Base-by-base conservation (phyloP, 768 basidiomycete species). In the Suillus sp. region DNA sequence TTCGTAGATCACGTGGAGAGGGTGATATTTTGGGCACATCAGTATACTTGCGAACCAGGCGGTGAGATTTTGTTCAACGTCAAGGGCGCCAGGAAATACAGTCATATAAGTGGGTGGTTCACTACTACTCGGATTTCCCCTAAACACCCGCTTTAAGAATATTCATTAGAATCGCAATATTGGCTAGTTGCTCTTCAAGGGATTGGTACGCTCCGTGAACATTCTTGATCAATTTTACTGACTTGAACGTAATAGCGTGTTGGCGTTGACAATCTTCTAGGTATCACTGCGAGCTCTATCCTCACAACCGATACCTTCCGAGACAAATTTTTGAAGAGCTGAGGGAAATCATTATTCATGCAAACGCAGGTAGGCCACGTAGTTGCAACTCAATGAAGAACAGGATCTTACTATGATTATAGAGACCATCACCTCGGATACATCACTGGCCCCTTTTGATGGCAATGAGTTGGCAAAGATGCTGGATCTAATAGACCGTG, bases 101-200 rank as follows among this genome's bases (percentile, higher is more conserved):
- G 59, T 11, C 63, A 66, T 38, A 64, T 66, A 27, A 64, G 65
- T 66, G 30, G 16, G 65, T 62, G 37, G 27, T 37, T 61, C 10
- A 37, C 14, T 13, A 25, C n/a, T 22, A 25, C 18, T n/a, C 13
- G 16, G 22, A 34, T 30, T 40, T 11, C 14, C 62, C 2, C 25
- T 65, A n/a, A 22, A 35, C 42, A 30, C 13, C 3, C 37, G 45
- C 40, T 38, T 18, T 60, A 47, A 73, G 73, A 68, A 57, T 60
- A 63, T 45, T 70, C 65, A 34, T 60, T 75, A n/a, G 70, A 72
- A 60, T 63, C 63, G 20, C 70, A 73, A 54, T 74, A 73, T 57
- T 75, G 74, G 73, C 70, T 4, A 66, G 47, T 30, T n/a, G 16
- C 58, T 65, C 40, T 40, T 18, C 18, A 32, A 35, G 22, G 10